Conservation (phyloP, 2,329 filamentous ascomycete genomes). For the Penicillium digitatum region DNA sequence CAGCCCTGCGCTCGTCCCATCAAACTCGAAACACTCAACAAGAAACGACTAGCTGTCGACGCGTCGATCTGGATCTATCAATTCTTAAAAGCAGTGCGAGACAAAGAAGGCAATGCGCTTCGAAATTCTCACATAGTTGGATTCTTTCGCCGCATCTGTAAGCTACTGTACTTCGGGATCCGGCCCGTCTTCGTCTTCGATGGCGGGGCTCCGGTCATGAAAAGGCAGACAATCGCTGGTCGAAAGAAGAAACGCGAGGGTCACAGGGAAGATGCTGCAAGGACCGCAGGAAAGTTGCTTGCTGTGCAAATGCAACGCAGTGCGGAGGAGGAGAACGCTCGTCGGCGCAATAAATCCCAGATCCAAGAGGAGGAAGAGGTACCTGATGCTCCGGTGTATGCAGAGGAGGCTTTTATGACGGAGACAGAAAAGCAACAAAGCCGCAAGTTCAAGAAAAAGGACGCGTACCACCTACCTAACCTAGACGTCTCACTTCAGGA, state of each 20-base stretch:
- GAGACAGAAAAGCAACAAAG: slow-evolving; percentile 68
- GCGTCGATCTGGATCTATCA: slow-evolving; percentile 99
- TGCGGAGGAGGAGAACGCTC: slow-evolving; percentile 74
- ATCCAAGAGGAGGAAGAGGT: slow-evolving; percentile 62
- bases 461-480: slow-evolving; percentile 92
- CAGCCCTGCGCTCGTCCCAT: slow-evolving; percentile 93
- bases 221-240: slow-evolving; percentile 80
- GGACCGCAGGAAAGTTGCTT: slow-evolving; percentile 85
- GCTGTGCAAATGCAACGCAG: slow-evolving; percentile 90
- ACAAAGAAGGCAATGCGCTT: slow-evolving; percentile 95
- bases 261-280: slow-evolving; percentile 82
- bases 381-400: slow-evolving; percentile 76
- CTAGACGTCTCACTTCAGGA: slow-evolving; percentile 71
- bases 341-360: slow-evolving; percentile 50
- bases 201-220: slow-evolving; percentile 84
- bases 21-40: slow-evolving; percentile 92
- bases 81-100: slow-evolving; percentile 95
- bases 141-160: slow-evolving; percentile 98
- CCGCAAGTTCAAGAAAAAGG: slow-evolving; percentile 81
- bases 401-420: slow-evolving; percentile 81
- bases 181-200: slow-evolving; percentile 97
- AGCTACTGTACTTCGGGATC: slow-evolving; percentile 93
- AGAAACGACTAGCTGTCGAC: slow-evolving; percentile 92
- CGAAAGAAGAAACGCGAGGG: slow-evolving; percentile 80
- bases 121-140: slow-evolving; percentile 95